Base-by-base conservation (phyloP, 352 stramenopile species). In the Plasmopara viticola region DNA sequence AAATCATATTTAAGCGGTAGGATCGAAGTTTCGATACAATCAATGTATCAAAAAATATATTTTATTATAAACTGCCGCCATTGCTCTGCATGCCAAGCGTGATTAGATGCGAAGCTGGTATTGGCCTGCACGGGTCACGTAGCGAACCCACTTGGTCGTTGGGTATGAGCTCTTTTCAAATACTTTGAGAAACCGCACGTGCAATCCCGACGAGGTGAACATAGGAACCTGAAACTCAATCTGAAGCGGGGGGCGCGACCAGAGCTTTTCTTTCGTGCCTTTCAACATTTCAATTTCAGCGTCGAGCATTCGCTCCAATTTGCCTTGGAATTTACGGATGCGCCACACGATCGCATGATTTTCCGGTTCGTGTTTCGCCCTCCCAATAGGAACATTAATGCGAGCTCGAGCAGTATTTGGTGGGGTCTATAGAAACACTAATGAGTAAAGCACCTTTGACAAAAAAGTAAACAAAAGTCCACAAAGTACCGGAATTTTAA, bases 131-230 rank as follows among this genome's bases (percentile, higher is more conserved):
- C 97, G 97, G 13, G 96, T 98, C 60, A 98, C 96, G 71, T 99
- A 99, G 66, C 95, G 90, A 31, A 99, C 96, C 95, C 96, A 99
- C 79, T 97, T 96, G 68, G 95, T 98, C 17, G 94, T 98, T 56
- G 96, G 85, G 75, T 99, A 99, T 35, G 93, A 97, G 60, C 87
- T 97, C 78, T 99, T 98, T 67, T 99, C 96, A 58, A 98, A 98
- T 2, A 99, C 96, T 65, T 97, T 97, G 57, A 99, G 86, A 76
- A 98, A 99, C 33, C 95, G 90, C 48, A 99, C 96, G 68, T 98
- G 93, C 8, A 99, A 84, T 9, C 96, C 96, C 30, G 93, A 98
- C 7, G 93, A 84, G 18, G 95, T 98, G 74, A 98, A 99, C 96
- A 98, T 99, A 28, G 95, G 96, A 55, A 99, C 78, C 53, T 98